These are phyloP conservation scores for Penicillium oxalicum DNA, from an alignment of 2,329 filamentous ascomycete genomes.

Conservation along the genomic window DNA sequence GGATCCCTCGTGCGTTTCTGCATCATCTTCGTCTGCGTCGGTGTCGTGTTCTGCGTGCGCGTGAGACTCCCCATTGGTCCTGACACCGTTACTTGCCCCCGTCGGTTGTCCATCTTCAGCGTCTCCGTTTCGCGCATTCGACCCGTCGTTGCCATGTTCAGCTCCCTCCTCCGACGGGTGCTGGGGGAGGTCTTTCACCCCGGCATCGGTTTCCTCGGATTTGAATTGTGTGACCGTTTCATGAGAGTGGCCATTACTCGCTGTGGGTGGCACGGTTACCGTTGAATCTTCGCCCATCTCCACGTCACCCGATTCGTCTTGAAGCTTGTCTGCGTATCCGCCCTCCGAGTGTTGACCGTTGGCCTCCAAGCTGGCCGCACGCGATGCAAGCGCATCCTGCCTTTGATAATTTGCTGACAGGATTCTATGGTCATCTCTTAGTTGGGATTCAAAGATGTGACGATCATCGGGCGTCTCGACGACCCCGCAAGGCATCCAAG, in stretches of 20 bases:
- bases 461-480: conserved; percentile 49
- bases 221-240: conserved; percentile 24
- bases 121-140: not conserved
- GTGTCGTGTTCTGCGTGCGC: conserved; percentile 13
- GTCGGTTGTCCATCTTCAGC: conserved; percentile 10
- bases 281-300: conserved; percentile 30
- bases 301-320: conserved; percentile 21
- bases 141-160: conserved; percentile 1
- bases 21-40: conserved; percentile 24
- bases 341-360: conserved; percentile 9
- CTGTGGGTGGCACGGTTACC: conserved; percentile 7
- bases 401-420: conserved; percentile 13
- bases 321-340: conserved; percentile 4
- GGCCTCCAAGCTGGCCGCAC: conserved; percentile 7
- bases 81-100: conserved; percentile 11
- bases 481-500: conserved; percentile 52
- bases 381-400: conserved; percentile 12
- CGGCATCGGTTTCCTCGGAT: conserved; percentile 32
- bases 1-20: conserved; percentile 30
- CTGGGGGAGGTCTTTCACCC: conserved; percentile 29
- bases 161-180: conserved; percentile 20
- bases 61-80: not conserved
- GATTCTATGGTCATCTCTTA: conserved; percentile 13
- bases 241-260: conserved; percentile 4
- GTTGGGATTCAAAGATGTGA: conserved; percentile 40